A percentile compares a stretch with the other conserved stretches of the same genome.
phyloP scores from a whole-genome alignment of 73 alveolate species.

The Paraurostyla sp. region DNA sequence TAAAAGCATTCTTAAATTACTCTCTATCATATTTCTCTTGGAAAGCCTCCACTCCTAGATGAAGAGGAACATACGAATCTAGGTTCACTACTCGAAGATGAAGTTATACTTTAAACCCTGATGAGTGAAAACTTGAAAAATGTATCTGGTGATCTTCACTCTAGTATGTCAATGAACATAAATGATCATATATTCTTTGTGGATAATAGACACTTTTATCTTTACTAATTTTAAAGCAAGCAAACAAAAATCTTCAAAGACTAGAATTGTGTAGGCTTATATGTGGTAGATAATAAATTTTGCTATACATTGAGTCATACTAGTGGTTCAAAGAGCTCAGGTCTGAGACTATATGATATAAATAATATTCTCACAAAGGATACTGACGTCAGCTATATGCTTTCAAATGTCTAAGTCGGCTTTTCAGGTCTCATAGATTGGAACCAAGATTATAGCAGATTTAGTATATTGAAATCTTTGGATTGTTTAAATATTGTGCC shows the following conservation, averaged over 20 bases:
- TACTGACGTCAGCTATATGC: conserved; percentile 10
- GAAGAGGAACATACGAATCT: background rate
- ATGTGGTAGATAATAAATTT: conserved; percentile 22
- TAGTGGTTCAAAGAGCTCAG: conserved; percentile 5
- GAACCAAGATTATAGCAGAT: conserved; percentile 22
- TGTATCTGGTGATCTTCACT: conserved; percentile 19
- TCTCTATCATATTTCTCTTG: background rate
- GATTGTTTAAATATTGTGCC: conserved; percentile 44
- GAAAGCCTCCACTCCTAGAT: background rate
- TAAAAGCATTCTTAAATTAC: conserved; percentile 7
- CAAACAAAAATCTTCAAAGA: background rate
- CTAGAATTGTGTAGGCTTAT: conserved; percentile 45
- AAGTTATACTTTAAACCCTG: background rate
- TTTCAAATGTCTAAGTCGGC: conserved; percentile 49
- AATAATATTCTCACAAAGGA: background rate
- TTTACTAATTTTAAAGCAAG: background rate
- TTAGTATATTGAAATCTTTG: conserved; percentile 4
- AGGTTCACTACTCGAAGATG: background rate
- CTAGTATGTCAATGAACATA: conserved; percentile 31
- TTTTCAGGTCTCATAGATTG: conserved; percentile 23
- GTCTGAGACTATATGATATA: conserved; percentile 51
- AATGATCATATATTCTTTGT: conserved; percentile 40
- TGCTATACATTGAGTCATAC: conserved; percentile 42
- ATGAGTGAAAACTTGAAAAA: background rate
- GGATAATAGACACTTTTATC: conserved; percentile 14